phyloP scores from a whole-genome alignment of 352 stramenopile species.

The Phytophthora litchii region DNA sequence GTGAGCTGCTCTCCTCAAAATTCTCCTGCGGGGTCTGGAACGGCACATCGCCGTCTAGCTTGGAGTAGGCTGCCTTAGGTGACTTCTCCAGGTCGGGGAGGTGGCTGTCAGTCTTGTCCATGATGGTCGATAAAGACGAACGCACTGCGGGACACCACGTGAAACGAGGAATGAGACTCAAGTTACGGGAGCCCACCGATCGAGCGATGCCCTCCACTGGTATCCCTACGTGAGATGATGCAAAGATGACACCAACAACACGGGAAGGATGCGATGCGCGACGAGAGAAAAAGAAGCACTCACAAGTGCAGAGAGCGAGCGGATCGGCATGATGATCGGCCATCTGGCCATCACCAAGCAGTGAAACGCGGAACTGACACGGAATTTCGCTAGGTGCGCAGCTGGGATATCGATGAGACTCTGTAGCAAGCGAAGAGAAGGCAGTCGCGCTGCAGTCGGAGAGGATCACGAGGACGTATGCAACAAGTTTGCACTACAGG shows the following conservation, averaged over 20 bases:
- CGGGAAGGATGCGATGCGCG: slow-evolving; percentile 25
- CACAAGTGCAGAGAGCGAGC: slow-evolving; percentile 19
- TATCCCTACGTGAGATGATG: slow-evolving; percentile 15
- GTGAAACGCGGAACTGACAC: slow-evolving; percentile 3
- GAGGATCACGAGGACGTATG: neutral
- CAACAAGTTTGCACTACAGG: neutral
- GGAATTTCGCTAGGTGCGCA: slow-evolving; percentile 8
- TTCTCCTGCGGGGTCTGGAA: slow-evolving; percentile 14
- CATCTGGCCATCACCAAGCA: slow-evolving; percentile 15
- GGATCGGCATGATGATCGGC: slow-evolving; percentile 14
- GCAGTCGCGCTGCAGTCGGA: too few species aligned
- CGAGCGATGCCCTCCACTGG: slow-evolving; percentile 9
- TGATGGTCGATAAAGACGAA: slow-evolving; percentile 3
- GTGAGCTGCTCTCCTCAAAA: slow-evolving; percentile 25
- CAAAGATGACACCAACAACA: slow-evolving; percentile 37
- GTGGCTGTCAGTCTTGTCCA: slow-evolving; percentile 33
- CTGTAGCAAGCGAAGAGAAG: slow-evolving; percentile 13
- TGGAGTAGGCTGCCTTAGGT: slow-evolving; percentile 28
- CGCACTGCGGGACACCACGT: slow-evolving; percentile 9
- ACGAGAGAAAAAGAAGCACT: slow-evolving; percentile 31
- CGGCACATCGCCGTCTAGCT: slow-evolving; percentile 31
- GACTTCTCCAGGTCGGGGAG: slow-evolving; percentile 20
- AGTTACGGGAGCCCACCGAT: slow-evolving; percentile 4
- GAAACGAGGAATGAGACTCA: slow-evolving; percentile 29
- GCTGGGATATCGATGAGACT: neutral